Conservation (phyloP, 1,284 basidiomycete species). For the Cutaneotrichosporon sp. region DNA sequence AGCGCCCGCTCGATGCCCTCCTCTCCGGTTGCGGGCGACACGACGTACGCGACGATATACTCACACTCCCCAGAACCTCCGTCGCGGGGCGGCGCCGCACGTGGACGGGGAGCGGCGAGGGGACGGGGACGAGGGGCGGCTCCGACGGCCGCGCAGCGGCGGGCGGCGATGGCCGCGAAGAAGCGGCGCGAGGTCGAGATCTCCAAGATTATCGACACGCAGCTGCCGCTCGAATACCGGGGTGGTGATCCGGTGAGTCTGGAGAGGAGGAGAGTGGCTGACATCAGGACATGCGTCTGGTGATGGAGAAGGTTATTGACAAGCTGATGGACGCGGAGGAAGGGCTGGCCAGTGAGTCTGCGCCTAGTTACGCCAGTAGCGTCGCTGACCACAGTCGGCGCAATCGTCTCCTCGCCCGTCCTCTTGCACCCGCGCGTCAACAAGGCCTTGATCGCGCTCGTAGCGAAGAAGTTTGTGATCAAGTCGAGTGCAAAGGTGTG, state of each 20-base stretch:
- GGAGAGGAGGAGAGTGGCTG: background rate
- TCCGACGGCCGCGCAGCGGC: conserved; percentile 16
- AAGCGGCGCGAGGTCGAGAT: conserved; percentile 68
- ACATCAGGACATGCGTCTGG: conserved; percentile 65
- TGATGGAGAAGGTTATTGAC: conserved; percentile 68
- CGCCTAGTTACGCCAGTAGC: no score
- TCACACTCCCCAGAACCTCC: conserved; percentile 19
- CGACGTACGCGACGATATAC: conserved; percentile 50
- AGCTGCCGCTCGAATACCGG: conserved; percentile 83
- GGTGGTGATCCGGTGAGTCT: conserved; percentile 53
- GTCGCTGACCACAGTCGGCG: conserved; percentile 64
- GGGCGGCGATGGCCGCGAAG: conserved; percentile 62
- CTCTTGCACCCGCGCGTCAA: conserved; percentile 85
- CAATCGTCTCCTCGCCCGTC: conserved; percentile 76
- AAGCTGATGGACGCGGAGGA: conserved; percentile 45
- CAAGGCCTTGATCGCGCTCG: conserved; percentile 87
- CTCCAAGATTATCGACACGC: conserved; percentile 69
- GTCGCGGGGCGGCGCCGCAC: background rate
- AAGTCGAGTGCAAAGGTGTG: conserved; percentile 59
- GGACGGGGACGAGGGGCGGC: conserved; percentile 8
- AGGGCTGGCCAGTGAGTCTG: conserved; percentile 31
- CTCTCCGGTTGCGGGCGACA: conserved; percentile 26
- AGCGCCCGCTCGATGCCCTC: background rate
- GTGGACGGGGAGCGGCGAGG: background rate
- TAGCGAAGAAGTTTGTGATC: conserved; percentile 78